A percentile compares a stretch with the other conserved stretches of the same genome.
These are phyloP conservation scores for Debaryomyces subglobosus DNA, from an alignment of 1,139 yeast genomes.

Conservation along the genomic window DNA sequence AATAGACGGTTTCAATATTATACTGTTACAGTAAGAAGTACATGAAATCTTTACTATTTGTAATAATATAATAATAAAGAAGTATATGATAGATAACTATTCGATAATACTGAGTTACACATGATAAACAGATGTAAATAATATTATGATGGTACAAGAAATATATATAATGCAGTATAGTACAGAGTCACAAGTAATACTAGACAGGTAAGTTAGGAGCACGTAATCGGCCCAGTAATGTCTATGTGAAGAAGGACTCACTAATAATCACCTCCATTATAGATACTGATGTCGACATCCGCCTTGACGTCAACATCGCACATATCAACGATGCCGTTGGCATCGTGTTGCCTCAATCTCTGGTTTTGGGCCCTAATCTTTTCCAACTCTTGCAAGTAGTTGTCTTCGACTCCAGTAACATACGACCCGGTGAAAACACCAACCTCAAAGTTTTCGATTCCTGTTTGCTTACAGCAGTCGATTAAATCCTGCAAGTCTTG, in stretches of 20 bases:
- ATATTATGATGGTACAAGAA: not conserved
- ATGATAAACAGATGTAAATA: too few relatives aligned
- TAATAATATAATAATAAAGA: too few relatives aligned
- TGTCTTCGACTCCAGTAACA: conserved; percentile 88
- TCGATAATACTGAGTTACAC: too few relatives aligned
- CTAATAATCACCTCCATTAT: conserved; percentile 79
- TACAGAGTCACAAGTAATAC: not conserved
- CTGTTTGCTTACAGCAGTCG: conserved; percentile 69
- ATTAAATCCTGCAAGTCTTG: conserved; percentile 83
- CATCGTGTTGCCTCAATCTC: conserved; percentile 50
- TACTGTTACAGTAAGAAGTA: too few relatives aligned
- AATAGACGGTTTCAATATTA: too few relatives aligned
- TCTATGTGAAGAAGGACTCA: conserved; percentile 7
- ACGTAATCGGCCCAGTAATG: not conserved
- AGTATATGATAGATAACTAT: too few relatives aligned
- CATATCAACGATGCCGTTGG: conserved; percentile 46
- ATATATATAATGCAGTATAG: conserved; percentile 1
- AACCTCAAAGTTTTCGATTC: conserved; percentile 74
- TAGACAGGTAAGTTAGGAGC: not conserved
- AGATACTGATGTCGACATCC: conserved; percentile 87
- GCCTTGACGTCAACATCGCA: conserved; percentile 74
- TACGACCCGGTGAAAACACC: conserved; percentile 98
- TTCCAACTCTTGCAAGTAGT: conserved; percentile 81
- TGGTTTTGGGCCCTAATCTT: conserved; percentile 81
- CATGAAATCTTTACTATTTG: too few relatives aligned